Evolutionary conservation across 192 early-diverging fungal genomes (phyloP).

Genomic region (Entrophospora sp.): DNA sequence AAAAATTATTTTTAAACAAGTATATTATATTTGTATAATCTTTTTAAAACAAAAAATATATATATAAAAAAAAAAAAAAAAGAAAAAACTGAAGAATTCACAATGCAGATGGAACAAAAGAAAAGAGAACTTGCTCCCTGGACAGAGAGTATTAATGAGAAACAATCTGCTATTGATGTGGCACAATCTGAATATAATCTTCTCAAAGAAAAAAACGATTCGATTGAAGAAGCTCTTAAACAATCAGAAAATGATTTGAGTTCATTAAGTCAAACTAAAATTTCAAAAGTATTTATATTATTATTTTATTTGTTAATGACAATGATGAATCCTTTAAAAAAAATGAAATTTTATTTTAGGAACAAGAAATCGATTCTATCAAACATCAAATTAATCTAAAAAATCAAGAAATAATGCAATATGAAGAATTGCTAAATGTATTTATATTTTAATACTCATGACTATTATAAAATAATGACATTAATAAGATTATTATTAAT

Average conservation of each 20-base stretch:
- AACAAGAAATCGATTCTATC: slow-evolving; percentile 27
- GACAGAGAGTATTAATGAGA: slow-evolving; percentile 71
- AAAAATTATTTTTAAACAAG: not conserved
- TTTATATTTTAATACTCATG: too few species aligned
- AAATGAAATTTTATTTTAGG: slow-evolving; percentile 25
- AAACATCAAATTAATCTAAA: not conserved
- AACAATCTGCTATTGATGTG: slow-evolving; percentile 68
- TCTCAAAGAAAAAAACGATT: slow-evolving; percentile 53
- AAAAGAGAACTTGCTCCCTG: slow-evolving; percentile 82
- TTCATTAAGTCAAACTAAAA: slow-evolving; percentile 35
- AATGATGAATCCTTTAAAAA: slow-evolving; percentile 27
- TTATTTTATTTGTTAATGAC: slow-evolving; percentile 10
- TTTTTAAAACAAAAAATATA: not conserved
- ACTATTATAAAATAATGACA: too few species aligned
- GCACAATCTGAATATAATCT: slow-evolving; percentile 74
- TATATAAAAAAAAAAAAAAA: not conserved
- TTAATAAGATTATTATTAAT: not conserved
- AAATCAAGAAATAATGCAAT: slow-evolving; percentile 2
- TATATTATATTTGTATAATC: not conserved
- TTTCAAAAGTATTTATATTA: slow-evolving; percentile 24
- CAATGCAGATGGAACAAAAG: slow-evolving; percentile 71
- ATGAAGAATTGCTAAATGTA: not conserved
- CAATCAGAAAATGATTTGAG: slow-evolving; percentile 48
- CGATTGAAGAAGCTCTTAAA: slow-evolving; percentile 42
- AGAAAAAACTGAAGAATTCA: slow-evolving; percentile 82